A percentile compares a stretch with the other conserved stretches of the same genome.
These are phyloP conservation scores for Hypoxylon sp. DNA, from an alignment of 2,329 filamentous ascomycete species.

Conservation along the genomic window DNA sequence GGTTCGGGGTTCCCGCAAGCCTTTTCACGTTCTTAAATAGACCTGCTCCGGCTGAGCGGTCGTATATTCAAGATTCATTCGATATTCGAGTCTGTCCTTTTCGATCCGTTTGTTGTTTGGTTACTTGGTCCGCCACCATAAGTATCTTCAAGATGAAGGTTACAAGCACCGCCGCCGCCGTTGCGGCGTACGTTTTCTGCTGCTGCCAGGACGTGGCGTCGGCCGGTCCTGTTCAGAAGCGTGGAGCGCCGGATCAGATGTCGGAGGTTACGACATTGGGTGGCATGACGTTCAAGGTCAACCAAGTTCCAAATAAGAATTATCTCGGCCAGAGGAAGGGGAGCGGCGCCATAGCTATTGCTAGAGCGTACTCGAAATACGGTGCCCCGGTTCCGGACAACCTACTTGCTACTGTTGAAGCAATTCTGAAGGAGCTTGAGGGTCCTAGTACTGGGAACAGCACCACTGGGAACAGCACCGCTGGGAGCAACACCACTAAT, in stretches of 20 bases:
- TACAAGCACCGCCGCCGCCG: conserved; percentile 53
- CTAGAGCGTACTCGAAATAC: conserved; percentile 59
- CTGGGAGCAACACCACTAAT: conserved; percentile 33
- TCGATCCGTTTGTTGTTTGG: background rate
- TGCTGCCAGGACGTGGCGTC: conserved; percentile 50
- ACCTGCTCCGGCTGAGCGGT: conserved; percentile 26
- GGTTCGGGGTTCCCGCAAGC: conserved; percentile 39
- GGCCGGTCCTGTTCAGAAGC: conserved; percentile 52
- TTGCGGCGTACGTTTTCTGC: conserved; percentile 54
- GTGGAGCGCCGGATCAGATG: conserved; percentile 46
- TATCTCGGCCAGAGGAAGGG: conserved; percentile 52
- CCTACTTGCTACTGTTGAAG: conserved; percentile 54
- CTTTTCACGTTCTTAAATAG: conserved; percentile 13
- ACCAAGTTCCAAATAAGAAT: conserved; percentile 58
- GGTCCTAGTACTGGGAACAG: conserved; percentile 29
- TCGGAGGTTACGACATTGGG: conserved; percentile 57
- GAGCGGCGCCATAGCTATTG: conserved; percentile 58
- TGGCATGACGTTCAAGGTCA: conserved; percentile 59
- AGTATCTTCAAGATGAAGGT: conserved; percentile 55
- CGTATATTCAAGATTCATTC: conserved; percentile 22
- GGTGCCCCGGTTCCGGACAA: conserved; percentile 55
- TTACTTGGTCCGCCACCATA: background rate
- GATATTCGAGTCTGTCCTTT: conserved; percentile 25
- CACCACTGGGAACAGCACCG: conserved; percentile 8
- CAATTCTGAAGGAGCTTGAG: conserved; percentile 55